Evolutionary conservation across 208 protist species (phyloP).

Genomic region (Balamuthia mandrillaris): DNA sequence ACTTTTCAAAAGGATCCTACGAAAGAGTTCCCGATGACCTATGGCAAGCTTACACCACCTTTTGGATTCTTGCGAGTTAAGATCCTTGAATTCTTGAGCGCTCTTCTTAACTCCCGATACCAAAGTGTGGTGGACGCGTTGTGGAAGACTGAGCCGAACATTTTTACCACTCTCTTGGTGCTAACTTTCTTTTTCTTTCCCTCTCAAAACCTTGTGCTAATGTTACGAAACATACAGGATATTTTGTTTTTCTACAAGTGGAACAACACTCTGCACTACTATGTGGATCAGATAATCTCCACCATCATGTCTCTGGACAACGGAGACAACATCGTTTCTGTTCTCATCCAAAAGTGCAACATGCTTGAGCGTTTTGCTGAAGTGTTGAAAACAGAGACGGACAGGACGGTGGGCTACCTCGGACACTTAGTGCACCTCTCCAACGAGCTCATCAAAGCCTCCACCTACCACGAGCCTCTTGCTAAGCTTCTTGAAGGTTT

Average conservation of each 20-base stretch:
- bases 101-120: conserved; percentile 3
- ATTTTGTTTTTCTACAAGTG: conserved; percentile 19
- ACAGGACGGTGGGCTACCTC: conserved; percentile 13
- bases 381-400: background rate
- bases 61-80: conserved; percentile 12
- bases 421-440: conserved; percentile 16
- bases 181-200: background rate
- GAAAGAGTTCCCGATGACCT: background rate
- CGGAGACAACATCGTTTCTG: conserved; percentile 15
- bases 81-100: conserved; percentile 15
- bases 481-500: background rate
- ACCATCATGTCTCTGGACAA: conserved; percentile 30
- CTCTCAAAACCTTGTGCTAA: background rate
- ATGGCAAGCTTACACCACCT: background rate
- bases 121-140: background rate
- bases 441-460: conserved; percentile 20
- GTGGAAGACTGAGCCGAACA: conserved; percentile 21
- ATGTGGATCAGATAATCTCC: conserved; percentile 10
- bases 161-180: conserved; percentile 3
- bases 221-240: background rate
- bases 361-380: background rate
- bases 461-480: conserved; percentile 24
- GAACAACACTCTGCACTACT: conserved; percentile 35
- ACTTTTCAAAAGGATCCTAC: background rate
- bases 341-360: background rate